Evolutionary conservation across 2,329 filamentous ascomycete genomes (phyloP).

Genomic region (Tolypocladium sp.): DNA sequence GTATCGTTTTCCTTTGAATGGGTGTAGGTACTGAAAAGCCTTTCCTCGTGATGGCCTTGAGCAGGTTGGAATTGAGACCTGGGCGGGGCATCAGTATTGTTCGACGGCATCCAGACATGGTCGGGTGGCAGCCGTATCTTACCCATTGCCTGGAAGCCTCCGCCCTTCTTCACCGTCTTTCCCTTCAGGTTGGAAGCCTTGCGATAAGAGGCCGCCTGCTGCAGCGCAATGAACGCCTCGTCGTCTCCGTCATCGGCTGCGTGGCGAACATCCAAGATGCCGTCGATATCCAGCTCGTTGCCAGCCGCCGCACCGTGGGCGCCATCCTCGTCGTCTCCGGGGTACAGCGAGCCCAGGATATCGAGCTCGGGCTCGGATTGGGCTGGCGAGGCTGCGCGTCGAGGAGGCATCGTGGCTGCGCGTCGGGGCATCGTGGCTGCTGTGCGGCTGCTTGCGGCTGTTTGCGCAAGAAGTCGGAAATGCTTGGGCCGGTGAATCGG

Average conservation of each 20-base stretch:
- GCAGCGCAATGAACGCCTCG: conserved; percentile 81
- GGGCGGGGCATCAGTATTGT: not conserved
- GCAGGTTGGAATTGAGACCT: conserved; percentile 70
- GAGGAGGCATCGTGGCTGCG: conserved; percentile 57
- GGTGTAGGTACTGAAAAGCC: conserved; percentile 94
- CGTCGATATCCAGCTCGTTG: conserved; percentile 47
- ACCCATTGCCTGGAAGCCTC: conserved; percentile 95
- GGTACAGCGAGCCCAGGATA: conserved; percentile 71
- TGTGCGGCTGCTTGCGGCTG: not conserved
- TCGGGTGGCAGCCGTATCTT: conserved; percentile 10
- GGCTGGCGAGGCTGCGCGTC: conserved; percentile 69
- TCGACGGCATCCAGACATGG: not conserved
- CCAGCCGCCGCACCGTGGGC: conserved; percentile 25
- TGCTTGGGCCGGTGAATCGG: not conserved
- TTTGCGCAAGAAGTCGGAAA: not conserved
- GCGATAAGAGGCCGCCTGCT: conserved; percentile 79
- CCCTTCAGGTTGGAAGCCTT: conserved; percentile 77
- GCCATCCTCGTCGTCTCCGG: conserved; percentile 44
- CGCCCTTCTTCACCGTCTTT: conserved; percentile 84
- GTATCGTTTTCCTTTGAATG: conserved; percentile 95
- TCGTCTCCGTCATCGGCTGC: conserved; percentile 55
- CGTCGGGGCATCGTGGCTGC: conserved; percentile 56
- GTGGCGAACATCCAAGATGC: conserved; percentile 46
- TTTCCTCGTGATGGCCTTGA: conserved; percentile 88
- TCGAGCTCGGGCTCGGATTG: conserved; percentile 87